Evolutionary conservation across 495 filamentous ascomycete genomes (phyloP), one percentile per base, ranked within the genome.

Genomic region (Xylona heveae): DNA sequence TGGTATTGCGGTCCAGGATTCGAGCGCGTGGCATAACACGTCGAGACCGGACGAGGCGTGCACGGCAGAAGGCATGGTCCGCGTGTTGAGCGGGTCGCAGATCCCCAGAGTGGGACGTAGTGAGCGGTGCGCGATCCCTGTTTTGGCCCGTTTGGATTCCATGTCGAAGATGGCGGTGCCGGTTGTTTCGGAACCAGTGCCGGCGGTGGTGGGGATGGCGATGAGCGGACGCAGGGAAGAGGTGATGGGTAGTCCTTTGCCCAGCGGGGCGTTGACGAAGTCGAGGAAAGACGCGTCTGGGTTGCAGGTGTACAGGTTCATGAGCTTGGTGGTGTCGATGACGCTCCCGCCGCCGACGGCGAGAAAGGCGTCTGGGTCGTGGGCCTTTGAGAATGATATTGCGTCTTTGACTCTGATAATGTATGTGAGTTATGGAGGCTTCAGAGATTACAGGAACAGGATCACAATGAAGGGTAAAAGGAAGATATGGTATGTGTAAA

Each of bases 141-240:
- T 97, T 53, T 97, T 97, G 15, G 83, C 78, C 34, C 72, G 76
- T 43, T 77, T 79, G 19, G 69, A 64, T 8, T 84, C 79, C 0
- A 95, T 68, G 46, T 97, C 88, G 53, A 97, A 97, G 49, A 97
- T 97, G 19, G 88, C 88, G 0, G 88, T 97, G 5, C 88, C 88
- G 0, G 88, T 95, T 0, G 90, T 95, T 56, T 97, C 88, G 29
- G 73, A 81, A 16, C 88, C 88, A 1, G 88, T 95, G 28, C 88
- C 88, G 14, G 88, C 82, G 2, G 88, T 97, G 9, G 88, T 97
- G 1, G 90, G 88, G 16, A 97, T 72, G 32, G 88, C 90, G 30
- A 97, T 71, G 4, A 97, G 62, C 2, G 88, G 88, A 33, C 60
- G 68, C 1, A 95, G 63, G n/a, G 69, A 61, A 38, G 70, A 71